phyloP scores from a whole-genome alignment of 2,329 filamentous ascomycete species.

The Penicillium corylophilum region DNA sequence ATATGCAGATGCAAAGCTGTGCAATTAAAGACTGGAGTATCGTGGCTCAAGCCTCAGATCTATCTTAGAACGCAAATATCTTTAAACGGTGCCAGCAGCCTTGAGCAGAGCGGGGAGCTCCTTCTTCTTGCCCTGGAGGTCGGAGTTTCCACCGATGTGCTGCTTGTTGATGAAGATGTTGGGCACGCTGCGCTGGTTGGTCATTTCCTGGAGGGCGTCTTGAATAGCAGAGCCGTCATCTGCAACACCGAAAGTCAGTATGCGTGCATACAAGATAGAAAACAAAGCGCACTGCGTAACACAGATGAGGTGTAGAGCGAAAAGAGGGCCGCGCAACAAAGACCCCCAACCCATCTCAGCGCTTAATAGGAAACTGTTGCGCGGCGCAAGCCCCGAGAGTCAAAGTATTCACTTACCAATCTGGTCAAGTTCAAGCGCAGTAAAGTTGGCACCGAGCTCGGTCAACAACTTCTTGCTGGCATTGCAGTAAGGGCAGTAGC shows the following conservation, averaged over 20 bases:
- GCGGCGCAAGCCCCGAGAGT: not conserved
- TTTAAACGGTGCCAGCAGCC: conserved; percentile 61
- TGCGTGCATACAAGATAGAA: not conserved
- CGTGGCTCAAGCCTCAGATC: not conserved
- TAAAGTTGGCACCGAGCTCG: conserved; percentile 69
- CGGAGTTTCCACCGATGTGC: conserved; percentile 96
- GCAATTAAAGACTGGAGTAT: not conserved
- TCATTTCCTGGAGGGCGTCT: conserved; percentile 75
- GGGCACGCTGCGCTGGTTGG: conserved; percentile 82
- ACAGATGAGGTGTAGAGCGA: not conserved
- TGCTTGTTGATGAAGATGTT: conserved; percentile 90
- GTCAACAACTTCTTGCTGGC: conserved; percentile 73
- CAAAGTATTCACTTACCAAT: conserved; percentile 61
- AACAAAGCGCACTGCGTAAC: not conserved
- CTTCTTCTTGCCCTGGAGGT: conserved; percentile 66
- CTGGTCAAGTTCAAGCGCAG: conserved; percentile 79
- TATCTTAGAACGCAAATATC: not conserved
- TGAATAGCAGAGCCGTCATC: conserved; percentile 83
- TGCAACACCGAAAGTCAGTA: conserved; percentile 35
- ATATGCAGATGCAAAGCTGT: conserved; percentile 1
- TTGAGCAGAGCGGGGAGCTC: conserved; percentile 66
- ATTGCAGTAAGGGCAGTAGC: conserved; percentile 90
- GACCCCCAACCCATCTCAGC: not conserved
- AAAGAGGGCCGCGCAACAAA: not conserved
- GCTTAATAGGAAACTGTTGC: not conserved